Conservation (phyloP, 192 early-diverging fungal species). For the Entomortierella lignicola region DNA sequence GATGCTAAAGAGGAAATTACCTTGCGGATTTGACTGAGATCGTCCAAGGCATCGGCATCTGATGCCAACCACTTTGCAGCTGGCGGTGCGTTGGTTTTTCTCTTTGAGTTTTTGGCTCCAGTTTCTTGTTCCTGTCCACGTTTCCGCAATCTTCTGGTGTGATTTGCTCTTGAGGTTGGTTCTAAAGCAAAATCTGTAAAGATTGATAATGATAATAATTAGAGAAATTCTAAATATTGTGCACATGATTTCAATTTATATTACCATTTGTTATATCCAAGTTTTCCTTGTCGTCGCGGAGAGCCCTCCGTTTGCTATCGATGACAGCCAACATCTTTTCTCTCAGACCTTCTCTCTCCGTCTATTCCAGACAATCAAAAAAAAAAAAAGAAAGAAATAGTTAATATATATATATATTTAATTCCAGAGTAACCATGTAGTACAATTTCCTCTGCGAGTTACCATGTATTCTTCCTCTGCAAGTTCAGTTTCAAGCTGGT, state of each 20-base stretch:
- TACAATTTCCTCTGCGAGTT: too few relatives aligned
- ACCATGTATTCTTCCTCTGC: constrained; percentile 78
- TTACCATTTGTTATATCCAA: constrained; percentile 77
- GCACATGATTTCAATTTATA: not conserved
- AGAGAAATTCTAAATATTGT: too few relatives aligned
- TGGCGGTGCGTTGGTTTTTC: constrained; percentile 30
- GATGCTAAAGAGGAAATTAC: constrained; percentile 6
- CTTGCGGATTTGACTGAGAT: constrained; percentile 38
- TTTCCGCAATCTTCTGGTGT: constrained; percentile 33
- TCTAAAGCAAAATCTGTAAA: constrained; percentile 49
- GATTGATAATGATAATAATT: too few relatives aligned
- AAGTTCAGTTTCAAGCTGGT: constrained; percentile 65
- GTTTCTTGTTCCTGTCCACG: constrained; percentile 35
- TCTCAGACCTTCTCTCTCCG: constrained; percentile 74
- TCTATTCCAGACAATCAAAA: too few relatives aligned
- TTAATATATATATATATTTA: too few relatives aligned
- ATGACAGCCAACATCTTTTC: constrained; percentile 82
- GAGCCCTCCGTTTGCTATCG: constrained; percentile 79
- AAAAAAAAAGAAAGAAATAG: too few relatives aligned
- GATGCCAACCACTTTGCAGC: constrained; percentile 32
- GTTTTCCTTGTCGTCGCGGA: constrained; percentile 88
- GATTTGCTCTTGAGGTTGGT: constrained; percentile 33
- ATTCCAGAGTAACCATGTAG: too few relatives aligned
- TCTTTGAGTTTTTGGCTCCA: constrained; percentile 38
- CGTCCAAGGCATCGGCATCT: constrained; percentile 41